Evolutionary conservation across 768 basidiomycete genomes (phyloP), one percentile per base, ranked within the genome.

Genomic region (Tylopilus balloui): DNA sequence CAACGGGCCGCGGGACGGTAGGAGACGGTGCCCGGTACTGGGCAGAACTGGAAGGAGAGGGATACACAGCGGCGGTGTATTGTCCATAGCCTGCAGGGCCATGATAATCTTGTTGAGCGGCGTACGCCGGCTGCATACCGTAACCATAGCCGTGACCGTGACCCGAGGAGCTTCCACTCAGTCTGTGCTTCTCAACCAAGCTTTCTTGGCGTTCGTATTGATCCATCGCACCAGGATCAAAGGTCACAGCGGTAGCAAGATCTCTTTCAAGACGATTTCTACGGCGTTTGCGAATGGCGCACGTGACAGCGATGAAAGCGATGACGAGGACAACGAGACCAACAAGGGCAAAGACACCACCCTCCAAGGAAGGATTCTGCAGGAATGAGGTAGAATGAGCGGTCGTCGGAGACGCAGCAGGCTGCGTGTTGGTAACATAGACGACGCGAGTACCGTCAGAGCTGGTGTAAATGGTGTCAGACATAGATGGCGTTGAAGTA

Each of bases 281-380:
- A 17, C 71, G 69, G 40, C 73, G 74, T 46, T 75, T 73, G 41
- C 85, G 78, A 38, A 85, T 41, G 12, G 68, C 63, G 58, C 74
- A 75, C 0, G 78, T 79, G 12, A 69, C 62, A 19, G 74, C 17
- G 27, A 71, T 46, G 48, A 81, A 60, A 47, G 84, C 35, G 46
- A 80, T 38, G 39, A 77, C 52, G 37, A 83, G 72, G 2, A 57
- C 76, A 25, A 75, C 54, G 32, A 84, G 43, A 13, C 78, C 83
- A 34, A 73, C 71, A 17, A 81, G 43, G 25, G 73, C 66, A 50
- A 88, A 84, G 14, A 86, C 74, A 9, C 77, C 65, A 7, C 79
- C 79, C 35, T 78, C 76, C n/a, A 82, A 70, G n/a, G 77, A 70
- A 64, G 80, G 84, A 66, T 88, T 83, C 50, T 80, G 66, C 31